These are phyloP conservation scores for Thelonectria olida DNA, from an alignment of 2,329 filamentous ascomycete species.

Conservation along the genomic window DNA sequence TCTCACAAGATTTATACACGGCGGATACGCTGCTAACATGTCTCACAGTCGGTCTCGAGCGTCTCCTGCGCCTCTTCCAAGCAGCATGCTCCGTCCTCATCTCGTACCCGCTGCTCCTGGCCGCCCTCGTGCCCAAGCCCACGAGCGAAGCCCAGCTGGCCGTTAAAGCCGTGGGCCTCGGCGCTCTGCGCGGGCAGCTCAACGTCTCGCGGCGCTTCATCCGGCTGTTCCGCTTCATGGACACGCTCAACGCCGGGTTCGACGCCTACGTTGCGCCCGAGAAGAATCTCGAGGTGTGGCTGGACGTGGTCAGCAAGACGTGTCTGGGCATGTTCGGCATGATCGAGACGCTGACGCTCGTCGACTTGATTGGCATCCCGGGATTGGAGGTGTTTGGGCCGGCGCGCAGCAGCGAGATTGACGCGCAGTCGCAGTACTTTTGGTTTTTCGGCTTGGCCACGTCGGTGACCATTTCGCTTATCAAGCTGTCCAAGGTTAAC, in stretches of 20 bases:
- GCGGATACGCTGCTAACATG: conserved; percentile 22
- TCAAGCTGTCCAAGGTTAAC: conserved; percentile 51
- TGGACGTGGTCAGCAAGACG: conserved; percentile 66
- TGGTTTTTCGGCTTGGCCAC: conserved; percentile 73
- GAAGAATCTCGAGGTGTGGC: conserved; percentile 49
- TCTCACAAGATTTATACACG: conserved; percentile 18
- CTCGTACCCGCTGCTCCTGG: conserved; percentile 53
- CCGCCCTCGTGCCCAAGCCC: conserved; percentile 41
- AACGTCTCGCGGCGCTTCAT: conserved; percentile 68
- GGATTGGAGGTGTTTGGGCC: conserved; percentile 62
- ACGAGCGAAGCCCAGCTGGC: conserved; percentile 31
- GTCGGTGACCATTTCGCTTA: conserved; percentile 54
- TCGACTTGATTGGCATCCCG: conserved; percentile 57
- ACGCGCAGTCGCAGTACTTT: conserved; percentile 71
- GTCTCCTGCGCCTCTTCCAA: conserved; percentile 67
- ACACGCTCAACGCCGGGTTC: conserved; percentile 64
- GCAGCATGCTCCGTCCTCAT: conserved; percentile 58
- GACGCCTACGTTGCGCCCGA: conserved; percentile 46
- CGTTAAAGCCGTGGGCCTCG: conserved; percentile 45
- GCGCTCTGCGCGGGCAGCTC: conserved; percentile 51
- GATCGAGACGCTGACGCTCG: conserved; percentile 71
- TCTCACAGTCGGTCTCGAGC: conserved; percentile 66
- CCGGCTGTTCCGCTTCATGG: conserved; percentile 74
- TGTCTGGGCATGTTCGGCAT: conserved; percentile 74
- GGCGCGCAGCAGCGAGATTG: conserved; percentile 55